Conservation (phyloP, 176 grass and related monocot genomes). For the Musa itinerans region DNA sequence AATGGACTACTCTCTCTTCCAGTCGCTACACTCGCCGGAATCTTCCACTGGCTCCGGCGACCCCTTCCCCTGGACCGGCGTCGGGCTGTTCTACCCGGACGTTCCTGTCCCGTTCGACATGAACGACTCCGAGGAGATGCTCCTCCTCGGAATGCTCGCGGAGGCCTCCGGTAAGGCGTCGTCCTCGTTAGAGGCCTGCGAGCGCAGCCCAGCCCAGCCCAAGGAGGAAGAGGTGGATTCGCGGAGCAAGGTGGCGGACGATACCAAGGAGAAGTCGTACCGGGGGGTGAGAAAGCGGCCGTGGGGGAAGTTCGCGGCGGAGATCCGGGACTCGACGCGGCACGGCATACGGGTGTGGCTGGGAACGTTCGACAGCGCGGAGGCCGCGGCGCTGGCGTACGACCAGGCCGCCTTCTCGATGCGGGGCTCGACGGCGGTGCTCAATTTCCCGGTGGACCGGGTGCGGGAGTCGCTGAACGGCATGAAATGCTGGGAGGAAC, state of each 20-base stretch:
- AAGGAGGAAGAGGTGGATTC: slow-evolving; percentile 7
- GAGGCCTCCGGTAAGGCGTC: slow-evolving; percentile 1
- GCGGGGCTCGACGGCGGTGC: slow-evolving; percentile 49
- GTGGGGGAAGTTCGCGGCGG: slow-evolving; percentile 20
- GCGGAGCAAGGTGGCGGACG: background rate
- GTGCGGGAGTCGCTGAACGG: slow-evolving; percentile 25
- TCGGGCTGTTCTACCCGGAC: background rate
- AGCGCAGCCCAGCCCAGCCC: background rate
- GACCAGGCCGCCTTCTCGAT: slow-evolving; percentile 65
- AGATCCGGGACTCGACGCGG: slow-evolving; percentile 11
- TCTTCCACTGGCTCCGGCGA: slow-evolving; percentile 32
- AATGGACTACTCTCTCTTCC: slow-evolving; percentile 11
- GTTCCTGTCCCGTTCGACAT: slow-evolving; percentile 25
- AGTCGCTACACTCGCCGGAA: slow-evolving; percentile 24
- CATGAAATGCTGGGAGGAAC: slow-evolving; percentile 12
- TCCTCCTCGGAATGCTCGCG: slow-evolving; percentile 31
- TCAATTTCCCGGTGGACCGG: slow-evolving; percentile 57
- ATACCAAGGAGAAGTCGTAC: slow-evolving; percentile 18
- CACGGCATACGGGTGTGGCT: slow-evolving; percentile 38
- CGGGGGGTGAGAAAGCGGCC: slow-evolving; percentile 50
- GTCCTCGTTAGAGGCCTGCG: background rate
- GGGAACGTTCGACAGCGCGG: slow-evolving; percentile 72
- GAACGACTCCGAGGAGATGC: slow-evolving; percentile 35
- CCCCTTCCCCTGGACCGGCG: slow-evolving; percentile 15
- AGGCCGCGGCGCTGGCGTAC: slow-evolving; percentile 68